Evolutionary conservation across 202 grass and related monocot species (phyloP), one percentile per base, ranked within the genome.

Genomic region (Carex arenaria): DNA sequence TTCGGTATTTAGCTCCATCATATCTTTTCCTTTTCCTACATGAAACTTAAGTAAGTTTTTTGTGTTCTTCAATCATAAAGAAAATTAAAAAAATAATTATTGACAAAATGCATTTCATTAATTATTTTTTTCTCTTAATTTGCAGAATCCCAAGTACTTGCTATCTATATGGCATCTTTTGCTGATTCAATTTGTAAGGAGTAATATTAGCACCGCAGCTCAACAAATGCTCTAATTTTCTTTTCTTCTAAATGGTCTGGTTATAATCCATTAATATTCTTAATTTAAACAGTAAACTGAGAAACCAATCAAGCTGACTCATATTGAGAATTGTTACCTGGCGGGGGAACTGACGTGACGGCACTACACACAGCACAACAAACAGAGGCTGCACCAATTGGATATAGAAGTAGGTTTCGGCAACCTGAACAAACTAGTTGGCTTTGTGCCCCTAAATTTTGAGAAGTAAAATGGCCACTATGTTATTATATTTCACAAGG

Each of bases 391-490:
- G 97, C 97, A 40, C 96, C 97, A 45, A 92, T 87, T 79, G 97
- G 93, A 91, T 96, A 96, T 65, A 99, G 86, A 67, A 99, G 97
- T 45, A 99, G 93, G 85, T 99, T 99, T 82, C 97, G 88, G 83
- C 97, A 99, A 9, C 97, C 97, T 1, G 93, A 92, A 88, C 97
- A 99, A 68, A 99, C 91, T 74, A 99, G 89, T 64, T 99, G 97
- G 87, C 91, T 96, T 89, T 96, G 97, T 5, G 67, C 70, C 70
- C 90, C 97, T 99, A 86, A 85, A 86, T 81, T 83, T 75, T 47
- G 70, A 85, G 59, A 62, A 75, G 42, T 14, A 43, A 32, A 64
- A 40, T 77, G 0, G 5, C 32, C 0, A 10, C 2, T 40, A 19
- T 10, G 43, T 68, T 19, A 40, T 23, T 12, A 72, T 51, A 45